Evolutionary conservation across 257 asterid genomes (phyloP).

Genomic region (Anisodus tanguticus): DNA sequence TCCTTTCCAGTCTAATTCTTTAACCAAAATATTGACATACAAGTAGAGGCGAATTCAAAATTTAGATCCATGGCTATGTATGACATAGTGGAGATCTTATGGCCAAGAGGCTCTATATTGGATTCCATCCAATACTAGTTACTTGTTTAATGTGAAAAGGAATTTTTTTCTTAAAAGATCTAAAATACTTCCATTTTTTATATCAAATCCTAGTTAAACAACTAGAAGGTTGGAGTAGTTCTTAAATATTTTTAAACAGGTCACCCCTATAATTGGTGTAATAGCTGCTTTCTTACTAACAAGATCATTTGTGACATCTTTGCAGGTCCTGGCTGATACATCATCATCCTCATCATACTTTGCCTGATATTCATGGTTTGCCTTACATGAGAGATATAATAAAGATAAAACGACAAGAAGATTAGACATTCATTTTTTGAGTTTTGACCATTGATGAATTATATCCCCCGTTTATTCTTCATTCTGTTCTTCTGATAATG

Average conservation of each 20-base stretch:
- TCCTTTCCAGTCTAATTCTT: neutral
- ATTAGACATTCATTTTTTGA: neutral
- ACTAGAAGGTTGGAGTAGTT: neutral
- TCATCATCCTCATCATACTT: slow-evolving; percentile 96
- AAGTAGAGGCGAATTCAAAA: neutral
- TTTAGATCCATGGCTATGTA: neutral
- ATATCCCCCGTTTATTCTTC: neutral
- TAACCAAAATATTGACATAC: slow-evolving; percentile 15
- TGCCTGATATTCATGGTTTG: slow-evolving; percentile 55
- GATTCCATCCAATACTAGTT: neutral
- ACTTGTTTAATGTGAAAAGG: neutral
- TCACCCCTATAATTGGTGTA: neutral
- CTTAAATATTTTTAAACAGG: slow-evolving; percentile 14
- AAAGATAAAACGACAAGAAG: neutral
- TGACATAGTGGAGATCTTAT: neutral
- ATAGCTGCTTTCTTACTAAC: neutral
- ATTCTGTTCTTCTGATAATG: neutral
- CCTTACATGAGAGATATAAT: neutral
- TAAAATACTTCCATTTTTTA: neutral
- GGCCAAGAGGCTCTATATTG: neutral
- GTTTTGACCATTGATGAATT: neutral
- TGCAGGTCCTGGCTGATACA: slow-evolving; percentile 96
- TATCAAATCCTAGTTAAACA: neutral
- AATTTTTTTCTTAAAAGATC: neutral
- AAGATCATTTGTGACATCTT: slow-evolving; percentile 30